Percentiles rank a stretch among this genome's conserved stretches.
Evolutionary conservation across 257 asterid genomes (phyloP).

Genomic region (Solanum sejunctum): DNA sequence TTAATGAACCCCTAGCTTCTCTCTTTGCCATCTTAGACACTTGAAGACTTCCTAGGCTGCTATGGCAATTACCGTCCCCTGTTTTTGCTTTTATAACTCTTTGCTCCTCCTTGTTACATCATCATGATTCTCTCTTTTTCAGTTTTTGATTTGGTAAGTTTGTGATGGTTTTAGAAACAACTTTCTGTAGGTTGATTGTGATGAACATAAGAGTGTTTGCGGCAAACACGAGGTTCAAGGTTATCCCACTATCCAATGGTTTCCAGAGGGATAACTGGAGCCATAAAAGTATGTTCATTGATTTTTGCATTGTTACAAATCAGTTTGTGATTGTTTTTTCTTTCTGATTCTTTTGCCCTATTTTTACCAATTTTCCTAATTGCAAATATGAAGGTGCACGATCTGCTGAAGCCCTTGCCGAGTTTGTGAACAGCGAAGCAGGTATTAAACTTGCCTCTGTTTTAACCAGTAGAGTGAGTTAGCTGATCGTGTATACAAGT

Average conservation of each 20-base stretch:
- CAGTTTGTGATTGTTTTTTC: neutral
- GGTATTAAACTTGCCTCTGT: slow-evolving; percentile 28
- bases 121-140: neutral
- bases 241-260: slow-evolving; percentile 93
- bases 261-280: slow-evolving; percentile 86
- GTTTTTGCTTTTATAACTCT: too few relatives aligned
- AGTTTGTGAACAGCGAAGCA: slow-evolving; percentile 65
- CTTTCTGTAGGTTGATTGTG: slow-evolving; percentile 73
- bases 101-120: too few relatives aligned
- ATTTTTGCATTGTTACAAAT: neutral
- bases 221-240: slow-evolving; percentile 78
- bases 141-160: neutral
- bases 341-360: neutral
- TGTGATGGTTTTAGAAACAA: neutral
- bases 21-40: neutral
- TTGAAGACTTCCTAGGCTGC: neutral
- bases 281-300: slow-evolving; percentile 57
- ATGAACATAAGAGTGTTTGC: slow-evolving; percentile 79
- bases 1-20: neutral
- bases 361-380: neutral
- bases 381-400: slow-evolving; percentile 77
- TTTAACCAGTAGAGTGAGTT: neutral
- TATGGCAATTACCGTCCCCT: too few relatives aligned
- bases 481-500: neutral
- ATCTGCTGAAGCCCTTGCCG: slow-evolving; percentile 72